phyloP scores from a whole-genome alignment of 257 asterid genomes.

The Euphrasia confusa region DNA sequence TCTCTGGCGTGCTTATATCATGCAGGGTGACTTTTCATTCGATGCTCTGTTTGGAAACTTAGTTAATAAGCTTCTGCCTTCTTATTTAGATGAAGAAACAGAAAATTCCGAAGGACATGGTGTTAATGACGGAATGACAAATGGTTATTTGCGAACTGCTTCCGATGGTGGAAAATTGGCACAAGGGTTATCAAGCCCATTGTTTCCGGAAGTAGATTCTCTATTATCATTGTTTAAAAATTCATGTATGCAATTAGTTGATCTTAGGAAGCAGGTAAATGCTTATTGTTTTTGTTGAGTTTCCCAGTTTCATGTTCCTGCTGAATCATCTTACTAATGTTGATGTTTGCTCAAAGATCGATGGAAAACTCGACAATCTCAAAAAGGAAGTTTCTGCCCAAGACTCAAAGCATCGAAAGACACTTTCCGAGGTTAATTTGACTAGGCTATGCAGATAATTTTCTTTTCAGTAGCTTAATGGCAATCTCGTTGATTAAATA shows the following conservation, averaged over 20 bases:
- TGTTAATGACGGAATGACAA: constrained; percentile 44
- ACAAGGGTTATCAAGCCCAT: constrained; percentile 56
- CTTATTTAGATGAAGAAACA: constrained; percentile 70
- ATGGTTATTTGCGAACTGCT: constrained; percentile 68
- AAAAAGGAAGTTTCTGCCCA: constrained; percentile 77
- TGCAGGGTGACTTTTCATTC: constrained; percentile 90
- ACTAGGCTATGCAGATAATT: background rate
- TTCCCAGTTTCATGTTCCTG: constrained; percentile 10
- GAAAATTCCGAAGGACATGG: constrained; percentile 69
- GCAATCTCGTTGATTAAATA: background rate
- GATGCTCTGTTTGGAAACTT: constrained; percentile 90
- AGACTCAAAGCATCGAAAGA: constrained; percentile 88
- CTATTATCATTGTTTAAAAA: constrained; percentile 75
- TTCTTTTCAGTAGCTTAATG: constrained; percentile 12
- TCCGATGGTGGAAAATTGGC: constrained; percentile 58
- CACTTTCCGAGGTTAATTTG: constrained; percentile 78
- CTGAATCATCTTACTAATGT: constrained; percentile 30
- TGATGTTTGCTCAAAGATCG: constrained; percentile 50
- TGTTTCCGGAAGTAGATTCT: constrained; percentile 91
- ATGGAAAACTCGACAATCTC: constrained; percentile 74
- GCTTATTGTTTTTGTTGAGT: background rate
- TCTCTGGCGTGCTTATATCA: constrained; percentile 19
- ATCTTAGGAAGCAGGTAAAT: constrained; percentile 78
- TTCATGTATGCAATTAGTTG: constrained; percentile 78
- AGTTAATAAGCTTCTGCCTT: constrained; percentile 84